These are phyloP conservation scores for Aciculosporium take DNA, from an alignment of 2,329 filamentous ascomycete species.

Conservation along the genomic window DNA sequence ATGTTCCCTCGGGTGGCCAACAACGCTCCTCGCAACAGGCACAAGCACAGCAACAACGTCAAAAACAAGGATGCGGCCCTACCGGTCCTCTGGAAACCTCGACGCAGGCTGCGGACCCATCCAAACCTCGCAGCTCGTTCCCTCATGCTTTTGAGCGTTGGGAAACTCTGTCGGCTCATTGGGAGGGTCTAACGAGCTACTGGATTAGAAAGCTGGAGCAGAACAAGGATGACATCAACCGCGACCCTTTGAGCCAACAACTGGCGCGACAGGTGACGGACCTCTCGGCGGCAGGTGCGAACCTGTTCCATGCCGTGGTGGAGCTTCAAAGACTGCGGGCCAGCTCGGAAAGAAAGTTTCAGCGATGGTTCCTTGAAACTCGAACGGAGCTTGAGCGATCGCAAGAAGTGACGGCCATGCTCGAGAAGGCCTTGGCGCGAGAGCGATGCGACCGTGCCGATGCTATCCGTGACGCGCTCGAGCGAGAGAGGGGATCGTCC, in stretches of 20 bases:
- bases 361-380: slow-evolving; percentile 97
- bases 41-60: slow-evolving; percentile 1
- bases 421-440: slow-evolving; percentile 60
- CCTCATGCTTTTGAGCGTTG: slow-evolving; percentile 95
- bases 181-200: slow-evolving; percentile 93
- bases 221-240: slow-evolving; percentile 71
- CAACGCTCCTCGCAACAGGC: slow-evolving; percentile 9
- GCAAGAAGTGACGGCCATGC: slow-evolving; percentile 65
- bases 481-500: slow-evolving; percentile 56
- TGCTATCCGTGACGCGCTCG: slow-evolving; percentile 49
- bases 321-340: slow-evolving; percentile 87
- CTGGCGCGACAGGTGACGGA: slow-evolving; percentile 90
- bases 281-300: slow-evolving; percentile 90
- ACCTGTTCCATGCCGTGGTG: slow-evolving; percentile 93
- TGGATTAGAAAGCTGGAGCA: slow-evolving; percentile 91
- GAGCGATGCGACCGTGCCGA: slow-evolving; percentile 59
- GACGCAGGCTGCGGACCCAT: slow-evolving; percentile 9
- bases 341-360: slow-evolving; percentile 93
- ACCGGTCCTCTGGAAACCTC: slow-evolving; percentile 7
- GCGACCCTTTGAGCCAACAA: slow-evolving; percentile 73
- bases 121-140: slow-evolving; percentile 54
- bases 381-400: slow-evolving; percentile 73
- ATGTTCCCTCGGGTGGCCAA: slow-evolving; percentile 2
- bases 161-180: slow-evolving; percentile 93
- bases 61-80: neutral